phyloP scores from a whole-genome alignment of 1,139 yeast species.

The Saccharomyces pastorianus region DNA sequence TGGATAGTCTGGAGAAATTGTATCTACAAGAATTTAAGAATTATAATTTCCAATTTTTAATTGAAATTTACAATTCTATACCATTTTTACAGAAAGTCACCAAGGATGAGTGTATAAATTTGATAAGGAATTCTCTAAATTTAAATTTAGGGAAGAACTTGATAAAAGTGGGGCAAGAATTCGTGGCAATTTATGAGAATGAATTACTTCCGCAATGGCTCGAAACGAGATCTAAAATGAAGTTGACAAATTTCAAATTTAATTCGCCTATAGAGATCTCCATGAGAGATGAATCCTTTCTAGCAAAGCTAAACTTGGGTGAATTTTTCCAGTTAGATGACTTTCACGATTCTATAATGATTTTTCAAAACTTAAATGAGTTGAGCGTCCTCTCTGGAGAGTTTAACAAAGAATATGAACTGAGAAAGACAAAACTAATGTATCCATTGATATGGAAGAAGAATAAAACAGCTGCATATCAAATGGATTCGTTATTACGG shows the following conservation, averaged over 20 bases:
- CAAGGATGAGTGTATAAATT: conserved; percentile 68
- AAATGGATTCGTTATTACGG: conserved; percentile 14
- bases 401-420: conserved; percentile 64
- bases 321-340: conserved; percentile 48
- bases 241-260: conserved; percentile 55
- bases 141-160: conserved; percentile 53
- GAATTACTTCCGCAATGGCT: conserved; percentile 37
- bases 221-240: conserved; percentile 31
- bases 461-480: conserved; percentile 16
- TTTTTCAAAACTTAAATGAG: conserved; percentile 67
- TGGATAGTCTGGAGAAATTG: conserved; percentile 63
- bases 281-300: conserved; percentile 41
- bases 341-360: conserved; percentile 74
- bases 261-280: conserved; percentile 82
- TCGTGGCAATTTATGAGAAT: conserved; percentile 46
- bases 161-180: conserved; percentile 49
- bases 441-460: conserved; percentile 47
- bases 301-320: conserved; percentile 25
- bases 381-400: conserved; percentile 50
- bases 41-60: conserved; percentile 58
- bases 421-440: conserved; percentile 64
- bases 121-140: conserved; percentile 63
- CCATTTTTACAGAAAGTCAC: conserved; percentile 72
- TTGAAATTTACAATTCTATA: conserved; percentile 60
- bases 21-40: conserved; percentile 61